Evolutionary conservation across 2,329 filamentous ascomycete genomes (phyloP), one percentile per base, ranked within the genome.

Genomic region (Ramichloridium luteum): DNA sequence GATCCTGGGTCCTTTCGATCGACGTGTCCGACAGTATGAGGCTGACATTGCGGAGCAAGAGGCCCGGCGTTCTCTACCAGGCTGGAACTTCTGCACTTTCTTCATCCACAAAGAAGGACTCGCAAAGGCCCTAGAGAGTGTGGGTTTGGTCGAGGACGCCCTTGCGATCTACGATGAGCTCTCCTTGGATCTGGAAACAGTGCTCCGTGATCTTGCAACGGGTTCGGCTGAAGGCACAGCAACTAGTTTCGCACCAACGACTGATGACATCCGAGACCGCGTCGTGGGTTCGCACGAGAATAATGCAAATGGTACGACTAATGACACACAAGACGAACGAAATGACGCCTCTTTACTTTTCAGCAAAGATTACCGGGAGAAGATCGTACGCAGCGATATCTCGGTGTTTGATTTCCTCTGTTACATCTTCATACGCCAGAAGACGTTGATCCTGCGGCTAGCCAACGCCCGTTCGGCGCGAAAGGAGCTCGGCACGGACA

Each of bases 1-100:
- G 15, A 94, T 98, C 31, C 62, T 98, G 15, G 72, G 74, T 4
- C 93, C 86, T 1, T 98, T 98, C 52, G 88, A 96, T 58, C 68
- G 77, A 45, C 74, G 90, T 6, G 90, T 98, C 1, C 76, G 73
- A 13, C 88, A 96, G 49, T 98, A 98, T 54, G 90, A 98, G 56
- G 86, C 94, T 37, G 90, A 98, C 46, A 93, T 98, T 45, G 80
- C 83, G 40, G 90, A 94, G 55, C 90, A 86, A 50, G 88, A 96
- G 46, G 72, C 78, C 1, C 86, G 96, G 54, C 72, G 88, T 28
- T 77, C 67, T 18, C 61, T 98, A 12, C 90, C 90, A 0, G 90
- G 90, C 0, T 98, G 90, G 90, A 98, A 98, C 51, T 98, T 98
- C 53, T 96, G 90, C 58, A 98, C 90, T 0, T 98, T 98, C 54